Conservation (phyloP, 495 filamentous ascomycete genomes). For the Apiosordaria backusii region DNA sequence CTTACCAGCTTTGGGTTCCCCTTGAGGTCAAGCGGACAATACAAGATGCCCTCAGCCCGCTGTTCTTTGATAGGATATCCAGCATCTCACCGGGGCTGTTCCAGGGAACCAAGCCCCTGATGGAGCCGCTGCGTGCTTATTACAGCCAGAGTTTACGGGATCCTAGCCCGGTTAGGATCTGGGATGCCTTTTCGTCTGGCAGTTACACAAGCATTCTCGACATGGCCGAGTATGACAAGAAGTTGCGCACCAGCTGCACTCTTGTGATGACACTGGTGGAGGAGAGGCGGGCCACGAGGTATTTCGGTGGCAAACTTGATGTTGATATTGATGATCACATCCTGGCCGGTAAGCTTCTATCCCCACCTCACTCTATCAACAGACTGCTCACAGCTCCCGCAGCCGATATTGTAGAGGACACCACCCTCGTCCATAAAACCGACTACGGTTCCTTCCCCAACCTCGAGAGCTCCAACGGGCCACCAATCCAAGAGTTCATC, state of each 20-base stretch:
- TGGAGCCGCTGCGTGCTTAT: constrained; percentile 38
- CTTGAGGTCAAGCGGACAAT: constrained; percentile 50
- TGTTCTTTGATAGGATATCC: constrained; percentile 51
- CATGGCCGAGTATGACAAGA: constrained; percentile 35
- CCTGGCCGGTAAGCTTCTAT: constrained; percentile 37
- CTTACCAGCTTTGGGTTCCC: constrained; percentile 41
- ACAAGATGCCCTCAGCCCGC: constrained; percentile 45
- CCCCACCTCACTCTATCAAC: constrained; percentile 2
- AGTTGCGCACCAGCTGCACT: constrained; percentile 40
- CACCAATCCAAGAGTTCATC: constrained; percentile 39
- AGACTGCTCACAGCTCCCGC: constrained; percentile 16
- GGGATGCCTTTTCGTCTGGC: constrained; percentile 42
- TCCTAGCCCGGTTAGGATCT: constrained; percentile 38
- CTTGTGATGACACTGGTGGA: constrained; percentile 45
- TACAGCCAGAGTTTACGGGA: constrained; percentile 35
- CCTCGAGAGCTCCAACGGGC: constrained; percentile 34
- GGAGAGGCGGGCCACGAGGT: constrained; percentile 38
- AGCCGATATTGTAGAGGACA: constrained; percentile 29
- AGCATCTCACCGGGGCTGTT: constrained; percentile 47
- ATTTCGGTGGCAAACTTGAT: constrained; percentile 36
- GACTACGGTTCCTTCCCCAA: constrained; percentile 46
- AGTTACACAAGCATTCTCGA: constrained; percentile 46
- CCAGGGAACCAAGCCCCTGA: constrained; percentile 27
- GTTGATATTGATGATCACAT: constrained; percentile 34
- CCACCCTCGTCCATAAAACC: constrained; percentile 35